Evolutionary conservation across 1,284 basidiomycete species (phyloP), one percentile per base, ranked within the genome.

Genomic region (Fomes fomentarius): DNA sequence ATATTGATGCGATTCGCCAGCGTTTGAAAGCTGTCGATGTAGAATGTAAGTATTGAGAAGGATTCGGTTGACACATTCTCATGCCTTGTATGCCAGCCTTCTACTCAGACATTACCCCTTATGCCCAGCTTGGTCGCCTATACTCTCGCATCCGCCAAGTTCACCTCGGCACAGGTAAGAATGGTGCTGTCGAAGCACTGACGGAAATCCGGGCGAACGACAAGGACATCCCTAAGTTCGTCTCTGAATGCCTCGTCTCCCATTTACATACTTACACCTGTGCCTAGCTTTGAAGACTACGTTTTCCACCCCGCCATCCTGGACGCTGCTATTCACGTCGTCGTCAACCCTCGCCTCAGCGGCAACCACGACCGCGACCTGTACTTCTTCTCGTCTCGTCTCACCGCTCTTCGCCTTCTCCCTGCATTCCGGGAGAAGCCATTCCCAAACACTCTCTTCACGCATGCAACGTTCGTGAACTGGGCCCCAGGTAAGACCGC

Each of bases 291-390:
- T 33, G 14, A 39, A 2, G 49, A 55, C 22, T 60, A 54, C 33
- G 24, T 35, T 25, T 52, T 77, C 11, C 74, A 77, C 53, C 76
- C 76, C 3, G 74, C 71, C 2, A 66, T 77, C 17, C 58, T 74
- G 3, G 73, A 75, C 47, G 65, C 72, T 2, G 62, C 64, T 15
- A 47, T 74, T 11, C 73, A 74, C 50, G 56, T 65, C 9, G 40
- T 60, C 8, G 59, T 68, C 4, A 66, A 72, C 48, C 65, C 65
- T 0, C 35, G 31, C 2, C 39, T 73, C 24, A 67, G 63, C 10
- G 60, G 54, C 7, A 61, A 56, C 49, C 22, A 38, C 10, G 63
- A 70, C 40, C 35, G 39, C 4, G 56, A 64, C 28, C 50, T 53
- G 1, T 72, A 71, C 45, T 70, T 67, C 50, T 59, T 72, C 9